Base-by-base conservation (phyloP, 1,284 basidiomycete genomes). In the Melampsora larici-populina region DNA sequence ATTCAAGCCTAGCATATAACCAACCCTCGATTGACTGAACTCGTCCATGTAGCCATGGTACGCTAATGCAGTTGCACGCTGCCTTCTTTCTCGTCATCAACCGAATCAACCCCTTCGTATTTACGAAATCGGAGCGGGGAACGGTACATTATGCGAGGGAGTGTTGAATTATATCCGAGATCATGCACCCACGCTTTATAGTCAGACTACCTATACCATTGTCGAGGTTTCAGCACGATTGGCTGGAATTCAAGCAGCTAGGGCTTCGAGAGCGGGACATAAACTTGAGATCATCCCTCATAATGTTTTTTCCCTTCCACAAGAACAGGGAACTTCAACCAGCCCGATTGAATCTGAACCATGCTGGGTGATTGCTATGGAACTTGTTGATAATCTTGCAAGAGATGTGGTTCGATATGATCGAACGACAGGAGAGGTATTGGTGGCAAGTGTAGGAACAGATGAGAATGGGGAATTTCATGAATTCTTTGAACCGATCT, bases 71-170 rank as follows among this genome's bases (percentile, higher is more conserved):
- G 89, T 99, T 69, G 93, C 92, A 3, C 89, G 90, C 72, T 97
- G 93, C 82, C 95, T 95, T 51, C 70, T 29, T 0, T n/a, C 70
- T 48, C 24, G 36, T 40, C 58, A 55, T 49, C 29, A 58, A 55
- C 66, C 33, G 21, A 13, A 46, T 31, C 36, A 74, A 84, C 94
- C 97, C 83, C 89, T 99, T 80, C 88, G 92, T 79, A 90, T 99
- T 75, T 99, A 97, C 86, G 97, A 99, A 84, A 91, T 99, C 79
- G 97, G 97, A 43, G 97, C 95, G 1, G 97, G 97, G 36, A 98
- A 98, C 81, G 97, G 97, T 0, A 95, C 95, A 0, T 87, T 99
- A 76, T 96, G 97, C 60, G 85, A 88, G 82, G 92, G 97, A 82
- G 89, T 97, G 65, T 88, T 99, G 78, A 88, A 92, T 82, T 93